These are phyloP conservation scores for Haplosporangium gracile DNA, from an alignment of 192 early-diverging fungal genomes.

Conservation along the genomic window DNA sequence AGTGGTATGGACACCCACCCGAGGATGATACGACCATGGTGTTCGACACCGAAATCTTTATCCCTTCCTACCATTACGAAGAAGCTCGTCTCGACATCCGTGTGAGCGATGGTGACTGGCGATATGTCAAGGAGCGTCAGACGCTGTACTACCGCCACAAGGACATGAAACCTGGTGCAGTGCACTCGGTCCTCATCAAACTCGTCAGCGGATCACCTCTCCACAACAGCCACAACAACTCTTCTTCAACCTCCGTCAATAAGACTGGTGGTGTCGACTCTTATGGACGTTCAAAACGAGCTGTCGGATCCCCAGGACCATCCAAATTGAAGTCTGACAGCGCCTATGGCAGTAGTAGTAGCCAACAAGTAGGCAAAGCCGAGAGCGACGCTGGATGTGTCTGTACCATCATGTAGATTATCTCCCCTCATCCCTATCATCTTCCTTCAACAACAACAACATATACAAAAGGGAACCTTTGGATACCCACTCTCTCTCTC, in stretches of 20 bases:
- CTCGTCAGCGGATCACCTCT: slow-evolving; percentile 4
- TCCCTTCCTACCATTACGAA: slow-evolving; percentile 82
- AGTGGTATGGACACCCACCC: slow-evolving; percentile 38
- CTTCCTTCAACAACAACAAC: background rate
- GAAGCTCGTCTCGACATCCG: slow-evolving; percentile 62
- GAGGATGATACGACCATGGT: slow-evolving; percentile 31
- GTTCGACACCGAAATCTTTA: slow-evolving; percentile 75
- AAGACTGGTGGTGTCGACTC: background rate
- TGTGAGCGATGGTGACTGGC: slow-evolving; percentile 79
- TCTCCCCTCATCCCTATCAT: background rate
- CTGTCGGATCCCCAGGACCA: slow-evolving; percentile 8
- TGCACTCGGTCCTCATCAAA: slow-evolving; percentile 46
- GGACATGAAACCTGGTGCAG: slow-evolving; percentile 43
- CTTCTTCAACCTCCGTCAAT: slow-evolving; percentile 8
- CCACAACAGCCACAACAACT: background rate
- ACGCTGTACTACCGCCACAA: slow-evolving; percentile 71
- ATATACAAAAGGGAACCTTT: background rate
- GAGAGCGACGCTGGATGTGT: slow-evolving; percentile 45
- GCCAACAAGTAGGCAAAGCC: background rate
- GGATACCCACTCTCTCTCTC: background rate
- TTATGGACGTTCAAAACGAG: slow-evolving; percentile 11
- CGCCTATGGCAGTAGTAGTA: slow-evolving; percentile 13
- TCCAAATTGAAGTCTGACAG: slow-evolving; percentile 33
- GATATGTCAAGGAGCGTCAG: slow-evolving; percentile 75
- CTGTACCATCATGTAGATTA: slow-evolving; percentile 43